Base-by-base conservation (phyloP, 306 rosid genomes). In the Phaseolus lunatus region DNA sequence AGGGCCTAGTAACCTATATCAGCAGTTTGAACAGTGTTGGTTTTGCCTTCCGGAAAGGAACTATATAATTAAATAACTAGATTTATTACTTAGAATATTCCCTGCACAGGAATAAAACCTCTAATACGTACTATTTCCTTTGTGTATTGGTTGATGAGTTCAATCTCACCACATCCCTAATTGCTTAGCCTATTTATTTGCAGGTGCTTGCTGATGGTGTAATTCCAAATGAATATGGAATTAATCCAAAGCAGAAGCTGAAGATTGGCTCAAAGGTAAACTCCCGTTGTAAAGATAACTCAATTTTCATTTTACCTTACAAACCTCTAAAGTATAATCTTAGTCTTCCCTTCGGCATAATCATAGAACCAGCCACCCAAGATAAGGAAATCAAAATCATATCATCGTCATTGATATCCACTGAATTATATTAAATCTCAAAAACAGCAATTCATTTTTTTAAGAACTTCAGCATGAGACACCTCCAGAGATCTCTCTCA, bases 171-270 rank as follows among this genome's bases (percentile, higher is more conserved):
- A 39, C 62, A 59, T 35, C 16, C 48, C 84, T 72, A 67, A 70
- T 72, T 77, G 75, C 53, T 75, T 35, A 49, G 35, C 80, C 72
- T 33, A 52, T 57, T 50, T 80, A 61, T 71, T 77, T 89, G 79
- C 88, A 95, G 99, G 75, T 80, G 72, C 99, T 95, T 50, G 97
- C 99, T 20, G 97, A 95, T 80, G 99, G 99, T 75, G 99, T 95
- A 72, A 91, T 95, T 78, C 99, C 99, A 70, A 95, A 95, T 72
- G 99, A 95, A 85, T 95, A 95, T 78, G 99, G 99, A 63, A 92
- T 95, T 73, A 92, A 92, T 85, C 94, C 99, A 76, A 72, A 80
- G 84, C 99, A 95, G 85, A 95, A 90, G 84, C 84, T 95, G 75
- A 90, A 92, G 85, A 95, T 95, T 87, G 97, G 99, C 63, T 90